A percentile compares a stretch with the other conserved stretches of the same genome.
Conservation (phyloP, 257 asterid genomes). For the Solanum raphanifolium region DNA sequence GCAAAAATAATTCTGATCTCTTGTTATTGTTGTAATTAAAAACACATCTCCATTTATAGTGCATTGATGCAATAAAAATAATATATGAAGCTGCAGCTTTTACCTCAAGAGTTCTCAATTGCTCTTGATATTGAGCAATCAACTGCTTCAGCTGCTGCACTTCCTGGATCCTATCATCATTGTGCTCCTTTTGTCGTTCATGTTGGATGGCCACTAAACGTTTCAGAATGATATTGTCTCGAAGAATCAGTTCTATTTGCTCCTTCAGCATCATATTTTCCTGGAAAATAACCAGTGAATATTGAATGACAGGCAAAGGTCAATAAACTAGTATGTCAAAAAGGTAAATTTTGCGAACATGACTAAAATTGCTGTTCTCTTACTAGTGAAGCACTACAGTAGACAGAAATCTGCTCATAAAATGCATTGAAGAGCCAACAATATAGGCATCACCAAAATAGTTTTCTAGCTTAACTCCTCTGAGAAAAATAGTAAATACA, state of each 20-base stretch:
- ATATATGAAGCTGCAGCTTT: background rate
- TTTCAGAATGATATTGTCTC: slow-evolving; percentile 61
- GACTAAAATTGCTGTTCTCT: background rate
- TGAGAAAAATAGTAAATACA: background rate
- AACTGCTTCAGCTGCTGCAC: slow-evolving; percentile 62
- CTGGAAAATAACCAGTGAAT: slow-evolving; percentile 12
- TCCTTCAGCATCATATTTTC: slow-evolving; percentile 66
- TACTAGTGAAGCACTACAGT: background rate
- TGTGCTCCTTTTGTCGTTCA: slow-evolving; percentile 73
- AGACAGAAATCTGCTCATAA: background rate
- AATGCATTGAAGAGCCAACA: background rate
- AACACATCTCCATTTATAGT: background rate
- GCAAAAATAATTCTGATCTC: background rate
- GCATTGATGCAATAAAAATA: background rate
- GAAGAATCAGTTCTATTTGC: slow-evolving; percentile 41
- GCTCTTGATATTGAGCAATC: slow-evolving; percentile 60
- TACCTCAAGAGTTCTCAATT: slow-evolving; percentile 68
- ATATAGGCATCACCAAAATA: background rate
- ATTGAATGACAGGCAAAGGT: background rate
- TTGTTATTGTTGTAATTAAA: background rate
- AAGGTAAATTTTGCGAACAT: background rate
- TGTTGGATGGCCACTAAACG: slow-evolving; percentile 76
- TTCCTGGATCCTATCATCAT: slow-evolving; percentile 53
- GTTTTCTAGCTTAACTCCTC: background rate
- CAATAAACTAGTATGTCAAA: background rate